A percentile compares a stretch with the other conserved stretches of the same genome.
Evolutionary conservation across 345 rosid genomes (phyloP).

Genomic region (Eucalyptus caleyi): DNA sequence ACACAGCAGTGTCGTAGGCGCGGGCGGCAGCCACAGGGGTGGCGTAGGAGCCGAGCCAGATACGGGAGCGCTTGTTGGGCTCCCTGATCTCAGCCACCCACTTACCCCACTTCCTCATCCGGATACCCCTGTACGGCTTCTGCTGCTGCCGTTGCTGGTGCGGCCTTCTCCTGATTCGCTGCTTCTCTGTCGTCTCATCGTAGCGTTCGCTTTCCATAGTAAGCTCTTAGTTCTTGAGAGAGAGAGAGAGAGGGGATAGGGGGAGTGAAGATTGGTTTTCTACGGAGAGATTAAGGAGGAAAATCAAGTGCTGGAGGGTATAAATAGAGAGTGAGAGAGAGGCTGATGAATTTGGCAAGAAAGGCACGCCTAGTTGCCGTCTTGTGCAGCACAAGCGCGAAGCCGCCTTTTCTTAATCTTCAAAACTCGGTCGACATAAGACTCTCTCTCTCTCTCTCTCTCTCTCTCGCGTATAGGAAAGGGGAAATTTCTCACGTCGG

Average conservation of each 20-base stretch:
- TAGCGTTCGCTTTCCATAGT: background rate
- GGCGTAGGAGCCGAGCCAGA: slow-evolving; percentile 41
- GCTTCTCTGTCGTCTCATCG: background rate
- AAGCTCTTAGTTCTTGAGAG: background rate
- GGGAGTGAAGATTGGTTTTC: background rate
- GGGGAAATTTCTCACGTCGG: background rate
- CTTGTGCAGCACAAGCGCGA: background rate
- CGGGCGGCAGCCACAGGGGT: slow-evolving; percentile 36
- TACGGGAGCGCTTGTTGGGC: slow-evolving; percentile 35
- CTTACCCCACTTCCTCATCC: slow-evolving; percentile 54
- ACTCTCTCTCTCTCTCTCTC: background rate
- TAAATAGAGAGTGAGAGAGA: background rate
- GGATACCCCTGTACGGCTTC: slow-evolving; percentile 30
- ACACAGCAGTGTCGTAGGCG: slow-evolving; percentile 39
- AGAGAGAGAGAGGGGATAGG: background rate
- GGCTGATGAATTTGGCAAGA: background rate
- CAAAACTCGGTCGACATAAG: background rate
- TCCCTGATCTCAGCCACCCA: slow-evolving; percentile 44
- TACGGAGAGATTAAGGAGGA: background rate
- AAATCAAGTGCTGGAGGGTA: background rate
- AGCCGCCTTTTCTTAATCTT: background rate
- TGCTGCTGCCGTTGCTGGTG: background rate
- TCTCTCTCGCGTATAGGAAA: background rate
- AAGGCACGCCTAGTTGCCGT: background rate
- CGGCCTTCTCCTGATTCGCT: background rate